Base-by-base conservation (phyloP, 441 rosid species). In the Adansonia madagascariensis region DNA sequence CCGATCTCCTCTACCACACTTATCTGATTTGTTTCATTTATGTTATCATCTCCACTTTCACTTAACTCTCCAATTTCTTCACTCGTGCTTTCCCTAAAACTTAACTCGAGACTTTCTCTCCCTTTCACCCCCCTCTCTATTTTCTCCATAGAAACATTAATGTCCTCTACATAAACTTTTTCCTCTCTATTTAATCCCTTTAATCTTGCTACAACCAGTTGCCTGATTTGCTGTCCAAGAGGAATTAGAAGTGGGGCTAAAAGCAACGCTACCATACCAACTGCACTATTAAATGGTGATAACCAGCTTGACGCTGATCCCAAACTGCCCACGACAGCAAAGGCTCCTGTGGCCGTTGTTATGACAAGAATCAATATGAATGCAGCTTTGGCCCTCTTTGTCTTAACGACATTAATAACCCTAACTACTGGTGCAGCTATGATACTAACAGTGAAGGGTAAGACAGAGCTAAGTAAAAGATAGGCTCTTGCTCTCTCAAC, bases 321-420 rank as follows among this genome's bases (percentile, higher is more conserved):
- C 22, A 90, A 79, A 69, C 95, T 93, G 49, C 89, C 86, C 39
- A 86, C 62, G 49, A 94, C 86, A 0, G 97, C 90, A 77, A 82
- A 95, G 11, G 84, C 20, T 31, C 97, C 98, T 0, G 96, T 92
- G 53, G 81, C 90, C 31, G 86, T 83, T 10, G 99, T 92, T 55
- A 95, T 60, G 8, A 69, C 9, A 73, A 95, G 91, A 81, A 92
- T 84, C 9, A 77, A 64, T 0, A 82, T 15, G 72, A 91, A 87
- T 46, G 94, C 89, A 55, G 50, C 71, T 57, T 62, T 80, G 77
- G 60, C 59, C 27, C 41, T 73, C 4, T n/a, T 35, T 2, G 80
- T 12, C 31, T 77, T 69, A 6, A 22, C 55, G 59, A 72, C 20
- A 1, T 62, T 77, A 44, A 74, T 24, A 22, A 60, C 67, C 64